phyloP scores from a whole-genome alignment of 305 asterid genomes.

The Plantago coronopus region DNA sequence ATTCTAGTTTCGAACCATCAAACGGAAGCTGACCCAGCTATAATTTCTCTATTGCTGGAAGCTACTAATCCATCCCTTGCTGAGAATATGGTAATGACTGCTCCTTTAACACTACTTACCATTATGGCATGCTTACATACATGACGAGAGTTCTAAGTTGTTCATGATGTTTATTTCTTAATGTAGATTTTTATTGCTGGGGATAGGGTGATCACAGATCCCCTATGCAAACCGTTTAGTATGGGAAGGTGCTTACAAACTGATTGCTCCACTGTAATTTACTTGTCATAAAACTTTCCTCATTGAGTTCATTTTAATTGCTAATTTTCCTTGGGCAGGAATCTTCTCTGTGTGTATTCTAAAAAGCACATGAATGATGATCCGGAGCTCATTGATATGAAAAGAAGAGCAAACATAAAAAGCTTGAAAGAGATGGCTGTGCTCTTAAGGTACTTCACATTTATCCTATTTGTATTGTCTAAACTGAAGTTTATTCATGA shows the following conservation, averaged over 20 bases:
- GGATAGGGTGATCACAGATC: slow-evolving; percentile 93
- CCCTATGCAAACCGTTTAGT: slow-evolving; percentile 97
- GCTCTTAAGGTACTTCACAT: slow-evolving; percentile 64
- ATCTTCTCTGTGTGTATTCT: slow-evolving; percentile 87
- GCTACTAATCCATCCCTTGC: slow-evolving; percentile 61
- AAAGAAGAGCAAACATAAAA: slow-evolving; percentile 82
- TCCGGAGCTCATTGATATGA: slow-evolving; percentile 77
- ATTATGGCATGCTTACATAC: slow-evolving; percentile 13
- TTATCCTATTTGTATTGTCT: slow-evolving; percentile 1
- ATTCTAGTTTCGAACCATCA: slow-evolving; percentile 94
- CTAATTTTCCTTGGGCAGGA: slow-evolving; percentile 47
- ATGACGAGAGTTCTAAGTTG: slow-evolving; percentile 18
- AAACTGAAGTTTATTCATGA: background rate
- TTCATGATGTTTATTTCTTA: slow-evolving; percentile 27
- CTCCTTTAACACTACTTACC: slow-evolving; percentile 17
- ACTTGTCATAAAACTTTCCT: slow-evolving; percentile 20
- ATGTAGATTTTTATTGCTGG: slow-evolving; percentile 90
- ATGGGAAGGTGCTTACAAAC: slow-evolving; percentile 75
- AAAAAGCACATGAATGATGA: slow-evolving; percentile 89
- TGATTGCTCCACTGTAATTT: slow-evolving; percentile 16
- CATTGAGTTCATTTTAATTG: slow-evolving; percentile 20
- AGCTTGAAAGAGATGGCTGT: slow-evolving; percentile 93
- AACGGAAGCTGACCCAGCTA: slow-evolving; percentile 97
- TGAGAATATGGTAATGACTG: slow-evolving; percentile 58
- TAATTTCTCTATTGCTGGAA: slow-evolving; percentile 78